Evolutionary conservation across 2,329 filamentous ascomycete genomes (phyloP).

Genomic region (Cordyceps cicadae): DNA sequence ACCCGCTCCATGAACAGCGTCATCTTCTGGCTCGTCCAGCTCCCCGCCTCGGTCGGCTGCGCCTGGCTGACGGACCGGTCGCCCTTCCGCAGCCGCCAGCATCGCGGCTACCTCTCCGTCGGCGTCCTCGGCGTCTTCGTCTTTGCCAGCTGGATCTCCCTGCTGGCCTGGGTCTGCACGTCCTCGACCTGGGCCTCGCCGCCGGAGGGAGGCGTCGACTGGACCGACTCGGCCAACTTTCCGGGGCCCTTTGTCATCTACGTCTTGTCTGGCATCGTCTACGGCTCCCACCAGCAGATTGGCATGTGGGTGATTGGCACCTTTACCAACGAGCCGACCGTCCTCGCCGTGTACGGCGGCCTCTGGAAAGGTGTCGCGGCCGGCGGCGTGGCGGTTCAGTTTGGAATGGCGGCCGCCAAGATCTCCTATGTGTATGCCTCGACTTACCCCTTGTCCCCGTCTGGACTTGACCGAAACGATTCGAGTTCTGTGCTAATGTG

Average conservation of each 20-base stretch:
- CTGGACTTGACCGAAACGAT: background rate
- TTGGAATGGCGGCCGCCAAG: slow-evolving; percentile 2
- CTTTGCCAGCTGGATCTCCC: slow-evolving; percentile 1
- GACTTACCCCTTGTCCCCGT: background rate
- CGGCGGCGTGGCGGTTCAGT: slow-evolving; percentile 4
- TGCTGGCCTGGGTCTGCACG: slow-evolving; percentile 9
- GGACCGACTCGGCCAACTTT: slow-evolving; percentile 11
- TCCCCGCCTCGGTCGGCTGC: slow-evolving; percentile 12
- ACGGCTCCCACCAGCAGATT: slow-evolving; percentile 13
- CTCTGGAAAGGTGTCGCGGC: slow-evolving; percentile 14
- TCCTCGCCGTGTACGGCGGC: slow-evolving; percentile 12
- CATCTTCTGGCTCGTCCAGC: slow-evolving; percentile 14
- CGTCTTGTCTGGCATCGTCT: slow-evolving; percentile 13
- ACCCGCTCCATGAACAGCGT: slow-evolving; percentile 15
- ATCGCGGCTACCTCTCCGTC: slow-evolving; percentile 10
- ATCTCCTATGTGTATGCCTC: background rate
- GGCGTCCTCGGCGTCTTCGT: slow-evolving; percentile 10
- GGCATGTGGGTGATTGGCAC: slow-evolving; percentile 14
- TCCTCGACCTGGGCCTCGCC: slow-evolving; percentile 6
- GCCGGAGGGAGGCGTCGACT: slow-evolving; percentile 12
- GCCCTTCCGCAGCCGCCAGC: background rate
- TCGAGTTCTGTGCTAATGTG: background rate
- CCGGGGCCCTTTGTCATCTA: slow-evolving; percentile 13
- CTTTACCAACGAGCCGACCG: slow-evolving; percentile 15
- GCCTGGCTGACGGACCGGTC: slow-evolving; percentile 11